phyloP scores from a whole-genome alignment of 208 protist genomes.

The Leishmania braziliensis region DNA sequence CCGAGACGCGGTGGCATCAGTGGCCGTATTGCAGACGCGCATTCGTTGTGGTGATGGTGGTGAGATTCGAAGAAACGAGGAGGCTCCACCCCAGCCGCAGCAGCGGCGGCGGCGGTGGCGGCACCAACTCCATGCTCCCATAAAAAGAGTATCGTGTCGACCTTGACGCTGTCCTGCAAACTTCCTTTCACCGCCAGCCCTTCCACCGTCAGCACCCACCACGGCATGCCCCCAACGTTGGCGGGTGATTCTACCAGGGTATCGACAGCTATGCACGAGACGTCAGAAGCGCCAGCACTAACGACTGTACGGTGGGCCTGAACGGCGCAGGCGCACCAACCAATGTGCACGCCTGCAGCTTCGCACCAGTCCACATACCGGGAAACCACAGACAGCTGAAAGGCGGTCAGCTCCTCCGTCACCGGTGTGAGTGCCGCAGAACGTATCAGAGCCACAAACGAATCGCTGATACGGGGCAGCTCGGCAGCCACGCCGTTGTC shows the following conservation, averaged over 20 bases:
- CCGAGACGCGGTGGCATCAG: not conserved
- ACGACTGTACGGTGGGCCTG: not conserved
- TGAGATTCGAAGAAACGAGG: not conserved
- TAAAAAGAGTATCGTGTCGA: not conserved
- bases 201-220: conserved; percentile 15
- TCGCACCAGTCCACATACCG: conserved; percentile 28
- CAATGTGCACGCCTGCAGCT: conserved; percentile 13
- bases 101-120: not conserved
- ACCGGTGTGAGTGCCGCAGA: conserved; percentile 1
- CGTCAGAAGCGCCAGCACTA: not conserved
- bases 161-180: not conserved
- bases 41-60: not conserved
- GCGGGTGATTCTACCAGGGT: not conserved
- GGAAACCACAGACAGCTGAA: conserved; percentile 13
- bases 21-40: conserved; percentile 1
- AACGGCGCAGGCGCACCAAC: conserved; percentile 26
- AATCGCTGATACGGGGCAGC: conserved; percentile 10
- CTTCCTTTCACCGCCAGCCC: conserved; percentile 5
- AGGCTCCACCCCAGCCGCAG: not conserved
- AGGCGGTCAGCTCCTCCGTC: conserved; percentile 18
- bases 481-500: not conserved
- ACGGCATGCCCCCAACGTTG: conserved; percentile 1
- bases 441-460: conserved; percentile 1
- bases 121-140: conserved; percentile 11
- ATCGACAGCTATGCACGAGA: conserved; percentile 2